A percentile compares a stretch with the other conserved stretches of the same genome.
These are phyloP conservation scores for Trametopsis cervina DNA, from an alignment of 768 basidiomycete genomes.

Conservation along the genomic window DNA sequence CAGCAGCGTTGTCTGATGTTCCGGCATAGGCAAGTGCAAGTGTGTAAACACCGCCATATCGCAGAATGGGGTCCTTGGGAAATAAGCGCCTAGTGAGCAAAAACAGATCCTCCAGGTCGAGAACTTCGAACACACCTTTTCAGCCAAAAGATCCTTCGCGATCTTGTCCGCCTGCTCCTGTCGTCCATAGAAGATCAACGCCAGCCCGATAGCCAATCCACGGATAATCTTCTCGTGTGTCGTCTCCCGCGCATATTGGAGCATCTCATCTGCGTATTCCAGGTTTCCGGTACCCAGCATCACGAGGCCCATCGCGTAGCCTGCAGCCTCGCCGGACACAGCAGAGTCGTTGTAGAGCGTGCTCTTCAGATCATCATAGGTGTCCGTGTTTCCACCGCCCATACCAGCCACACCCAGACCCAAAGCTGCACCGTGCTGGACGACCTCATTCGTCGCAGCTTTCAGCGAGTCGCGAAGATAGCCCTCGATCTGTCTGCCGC, in stretches of 20 bases:
- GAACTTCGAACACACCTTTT: conserved; percentile 55
- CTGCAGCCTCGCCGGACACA: conserved; percentile 91
- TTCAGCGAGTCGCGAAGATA: conserved; percentile 80
- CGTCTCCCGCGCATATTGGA: conserved; percentile 92
- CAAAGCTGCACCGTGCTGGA: conserved; percentile 95
- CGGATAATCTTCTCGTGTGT: conserved; percentile 99
- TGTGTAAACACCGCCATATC: conserved; percentile 97
- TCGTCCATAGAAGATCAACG: conserved; percentile 87
- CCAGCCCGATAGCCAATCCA: conserved; percentile 86
- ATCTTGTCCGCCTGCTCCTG: conserved; percentile 91
- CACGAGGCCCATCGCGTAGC: conserved; percentile 95
- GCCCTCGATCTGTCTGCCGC: conserved; percentile 53
- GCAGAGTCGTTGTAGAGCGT: conserved; percentile 90
- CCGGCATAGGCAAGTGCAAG: conserved; percentile 95
- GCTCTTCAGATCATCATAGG: conserved; percentile 88
- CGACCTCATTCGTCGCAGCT: conserved; percentile 71
- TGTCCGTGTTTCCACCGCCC: conserved; percentile 82
- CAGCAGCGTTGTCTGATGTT: conserved; percentile 89
- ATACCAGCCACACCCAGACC: conserved; percentile 96
- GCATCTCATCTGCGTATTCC: conserved; percentile 86
- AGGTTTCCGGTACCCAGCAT: conserved; percentile 92
- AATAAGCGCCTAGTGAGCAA: conserved; percentile 10
- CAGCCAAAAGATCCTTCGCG: conserved; percentile 67
- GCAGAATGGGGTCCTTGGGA: conserved; percentile 84
- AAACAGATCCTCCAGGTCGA: neutral